Percentiles rank a stretch among this genome's conserved stretches.
Evolutionary conservation across 805 yeast genomes (phyloP).

Genomic region (Sugiyamaella qingdaonensis): DNA sequence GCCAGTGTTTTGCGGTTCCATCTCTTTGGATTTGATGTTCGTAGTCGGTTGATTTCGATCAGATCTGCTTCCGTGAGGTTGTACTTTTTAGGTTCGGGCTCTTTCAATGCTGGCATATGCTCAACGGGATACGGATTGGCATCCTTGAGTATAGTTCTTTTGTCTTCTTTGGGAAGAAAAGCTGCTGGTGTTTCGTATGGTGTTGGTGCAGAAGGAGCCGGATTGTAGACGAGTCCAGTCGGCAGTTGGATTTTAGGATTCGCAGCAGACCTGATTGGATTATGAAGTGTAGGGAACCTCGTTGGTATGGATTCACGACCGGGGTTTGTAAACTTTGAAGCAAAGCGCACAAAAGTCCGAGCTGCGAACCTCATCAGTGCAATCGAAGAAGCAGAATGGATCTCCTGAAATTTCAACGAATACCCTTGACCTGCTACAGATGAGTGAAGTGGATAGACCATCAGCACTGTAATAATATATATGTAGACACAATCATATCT

Average conservation of each 20-base stretch:
- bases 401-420: not conserved
- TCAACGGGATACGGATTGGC: constrained; percentile 20
- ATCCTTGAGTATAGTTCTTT: constrained; percentile 42
- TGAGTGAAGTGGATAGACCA: no score
- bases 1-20: constrained; percentile 66
- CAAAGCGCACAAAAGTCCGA: constrained; percentile 8
- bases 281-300: constrained; percentile 53
- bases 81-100: constrained; percentile 42
- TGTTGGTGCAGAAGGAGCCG: constrained; percentile 62
- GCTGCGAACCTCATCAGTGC: not conserved
- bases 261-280: constrained; percentile 58
- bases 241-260: constrained; percentile 57
- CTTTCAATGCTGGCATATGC: constrained; percentile 35
- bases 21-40: constrained; percentile 52
- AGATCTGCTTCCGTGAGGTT: constrained; percentile 56
- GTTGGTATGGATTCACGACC: constrained; percentile 19
- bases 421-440: not conserved
- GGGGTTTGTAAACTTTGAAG: constrained; percentile 8
- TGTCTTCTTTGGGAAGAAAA: constrained; percentile 60
- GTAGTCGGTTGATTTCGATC: constrained; percentile 51
- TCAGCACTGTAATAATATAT: no score
- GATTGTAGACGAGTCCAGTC: constrained; percentile 56
- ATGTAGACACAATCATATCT: no score
- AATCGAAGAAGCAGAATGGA: not conserved
- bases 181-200: constrained; percentile 60